Evolutionary conservation across 306 rosid species (phyloP).

Genomic region (Fragaria ananassa): DNA sequence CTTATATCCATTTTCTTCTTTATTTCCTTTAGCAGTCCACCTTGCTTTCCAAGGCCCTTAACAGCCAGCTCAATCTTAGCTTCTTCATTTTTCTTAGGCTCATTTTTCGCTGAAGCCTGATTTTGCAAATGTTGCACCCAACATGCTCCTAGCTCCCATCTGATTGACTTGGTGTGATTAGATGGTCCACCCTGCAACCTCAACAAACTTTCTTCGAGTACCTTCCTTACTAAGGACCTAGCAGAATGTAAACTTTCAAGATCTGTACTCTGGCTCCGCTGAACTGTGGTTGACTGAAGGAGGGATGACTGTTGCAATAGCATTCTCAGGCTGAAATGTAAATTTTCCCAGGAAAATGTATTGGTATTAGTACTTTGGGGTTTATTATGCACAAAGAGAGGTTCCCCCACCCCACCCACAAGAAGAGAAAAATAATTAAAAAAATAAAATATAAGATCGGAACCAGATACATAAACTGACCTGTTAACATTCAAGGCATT

Average conservation of each 20-base stretch:
- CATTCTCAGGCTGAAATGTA: slow-evolving; percentile 72
- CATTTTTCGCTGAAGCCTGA: slow-evolving; percentile 74
- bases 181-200: slow-evolving; percentile 69
- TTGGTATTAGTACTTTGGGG: slow-evolving; percentile 20
- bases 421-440: neutral
- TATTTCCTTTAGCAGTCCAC: slow-evolving; percentile 86
- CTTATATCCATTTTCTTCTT: slow-evolving; percentile 70
- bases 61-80: slow-evolving; percentile 75
- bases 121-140: slow-evolving; percentile 96
- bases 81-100: slow-evolving; percentile 68
- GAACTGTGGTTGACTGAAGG: slow-evolving; percentile 47
- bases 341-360: slow-evolving; percentile 20
- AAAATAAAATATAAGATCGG: neutral
- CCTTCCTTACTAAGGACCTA: slow-evolving; percentile 58
- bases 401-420: neutral
- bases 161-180: slow-evolving; percentile 53
- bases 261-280: slow-evolving; percentile 50
- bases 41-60: slow-evolving; percentile 97
- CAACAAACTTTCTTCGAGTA: slow-evolving; percentile 67
- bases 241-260: slow-evolving; percentile 45
- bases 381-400: slow-evolving; percentile 8
- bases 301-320: slow-evolving; percentile 66
- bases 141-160: slow-evolving; percentile 99
- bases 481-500: slow-evolving; percentile 92
- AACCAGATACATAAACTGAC: slow-evolving; percentile 34